Evolutionary conservation across 768 basidiomycete genomes (phyloP).

Genomic region (Serendipita vermifera): DNA sequence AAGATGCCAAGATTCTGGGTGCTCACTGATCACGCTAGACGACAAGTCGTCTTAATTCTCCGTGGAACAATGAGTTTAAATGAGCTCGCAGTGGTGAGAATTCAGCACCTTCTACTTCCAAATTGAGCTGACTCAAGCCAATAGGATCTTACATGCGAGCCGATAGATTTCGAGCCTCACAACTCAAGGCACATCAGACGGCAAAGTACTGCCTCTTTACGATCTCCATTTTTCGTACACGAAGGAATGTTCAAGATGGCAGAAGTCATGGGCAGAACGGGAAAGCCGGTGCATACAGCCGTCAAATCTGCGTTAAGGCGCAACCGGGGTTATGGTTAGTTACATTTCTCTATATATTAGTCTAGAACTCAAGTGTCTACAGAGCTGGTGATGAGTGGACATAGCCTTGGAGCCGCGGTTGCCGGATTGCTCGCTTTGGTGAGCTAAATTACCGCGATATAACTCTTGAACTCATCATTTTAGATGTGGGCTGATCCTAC

Average conservation of each 20-base stretch:
- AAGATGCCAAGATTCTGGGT: constrained; percentile 81
- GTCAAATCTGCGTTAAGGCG: constrained; percentile 53
- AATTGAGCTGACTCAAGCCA: no score
- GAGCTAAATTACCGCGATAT: constrained; percentile 19
- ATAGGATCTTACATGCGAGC: constrained; percentile 63
- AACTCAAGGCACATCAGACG: constrained; percentile 16
- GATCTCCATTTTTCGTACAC: constrained; percentile 47
- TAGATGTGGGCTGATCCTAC: constrained; percentile 80
- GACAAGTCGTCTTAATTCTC: constrained; percentile 63
- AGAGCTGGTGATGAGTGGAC: constrained; percentile 70
- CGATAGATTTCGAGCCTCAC: constrained; percentile 27
- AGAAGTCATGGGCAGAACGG: constrained; percentile 58
- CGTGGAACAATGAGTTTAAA: constrained; percentile 79
- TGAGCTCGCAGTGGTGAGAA: constrained; percentile 51
- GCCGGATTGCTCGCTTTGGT: constrained; percentile 63
- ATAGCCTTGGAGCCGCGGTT: constrained; percentile 75
- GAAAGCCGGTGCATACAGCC: constrained; percentile 64
- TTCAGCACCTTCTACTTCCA: neutral
- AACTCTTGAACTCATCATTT: constrained; percentile 8
- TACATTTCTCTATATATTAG: neutral
- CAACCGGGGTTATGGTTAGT: constrained; percentile 58
- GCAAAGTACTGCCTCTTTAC: constrained; percentile 24
- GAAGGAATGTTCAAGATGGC: constrained; percentile 74
- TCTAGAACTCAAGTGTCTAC: constrained; percentile 14
- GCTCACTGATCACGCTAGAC: constrained; percentile 62